Conservation (phyloP, 2,329 filamentous ascomycete genomes). For the Aspergillus arachidicola region DNA sequence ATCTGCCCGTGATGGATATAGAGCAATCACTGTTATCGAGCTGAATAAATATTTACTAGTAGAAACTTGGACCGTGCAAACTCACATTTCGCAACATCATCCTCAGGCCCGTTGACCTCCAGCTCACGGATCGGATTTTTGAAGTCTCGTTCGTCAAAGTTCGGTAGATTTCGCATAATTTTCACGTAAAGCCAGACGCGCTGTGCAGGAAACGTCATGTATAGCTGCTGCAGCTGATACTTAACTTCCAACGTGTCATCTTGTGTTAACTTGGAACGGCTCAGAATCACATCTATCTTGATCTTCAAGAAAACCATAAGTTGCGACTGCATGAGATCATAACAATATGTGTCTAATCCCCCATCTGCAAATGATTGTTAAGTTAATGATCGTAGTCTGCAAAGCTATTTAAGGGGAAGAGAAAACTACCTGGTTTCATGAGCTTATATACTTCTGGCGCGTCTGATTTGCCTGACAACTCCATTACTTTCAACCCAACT, state of each 20-base stretch:
- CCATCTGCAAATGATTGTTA: not conserved
- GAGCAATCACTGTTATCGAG: not conserved
- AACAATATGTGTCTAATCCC: not conserved
- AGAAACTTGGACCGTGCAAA: not conserved
- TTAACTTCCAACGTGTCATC: not conserved
- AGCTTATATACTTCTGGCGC: not conserved
- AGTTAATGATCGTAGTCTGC: not conserved
- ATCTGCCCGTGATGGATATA: not conserved
- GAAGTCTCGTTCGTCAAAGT: not conserved
- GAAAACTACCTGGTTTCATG: not conserved
- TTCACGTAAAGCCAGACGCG: constrained; percentile 1
- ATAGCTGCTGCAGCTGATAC: not conserved
- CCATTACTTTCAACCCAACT: not conserved
- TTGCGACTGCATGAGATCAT: not conserved
- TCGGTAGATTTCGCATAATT: not conserved
- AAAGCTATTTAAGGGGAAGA: not conserved
- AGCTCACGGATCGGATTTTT: not conserved
- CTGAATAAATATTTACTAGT: not conserved
- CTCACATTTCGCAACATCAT: not conserved
- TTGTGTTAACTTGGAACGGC: not conserved
- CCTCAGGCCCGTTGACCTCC: not conserved
- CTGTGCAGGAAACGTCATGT: not conserved
- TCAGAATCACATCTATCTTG: not conserved
- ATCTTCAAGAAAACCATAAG: not conserved
- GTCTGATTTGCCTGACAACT: not conserved